phyloP scores from a whole-genome alignment of 83 land plant genomes.

The Diphasiastrum complanatum region DNA sequence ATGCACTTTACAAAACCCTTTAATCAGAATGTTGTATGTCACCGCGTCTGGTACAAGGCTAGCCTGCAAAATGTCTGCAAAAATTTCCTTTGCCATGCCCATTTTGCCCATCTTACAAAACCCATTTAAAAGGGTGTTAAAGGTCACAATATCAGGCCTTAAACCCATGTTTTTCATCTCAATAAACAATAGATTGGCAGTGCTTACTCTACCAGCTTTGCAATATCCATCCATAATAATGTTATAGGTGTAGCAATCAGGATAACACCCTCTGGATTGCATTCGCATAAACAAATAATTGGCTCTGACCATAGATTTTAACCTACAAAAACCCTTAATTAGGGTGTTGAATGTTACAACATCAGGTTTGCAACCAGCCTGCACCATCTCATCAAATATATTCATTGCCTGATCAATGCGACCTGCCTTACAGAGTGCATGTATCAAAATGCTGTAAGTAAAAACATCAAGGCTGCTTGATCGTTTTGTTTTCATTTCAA shows the following conservation, averaged over 20 bases:
- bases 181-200: slow-evolving; percentile 28
- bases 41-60: slow-evolving; percentile 30
- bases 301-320: background rate
- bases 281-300: background rate
- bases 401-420: too few relatives aligned
- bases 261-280: slow-evolving; percentile 13
- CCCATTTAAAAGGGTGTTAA: slow-evolving; percentile 47
- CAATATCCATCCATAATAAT: slow-evolving; percentile 44
- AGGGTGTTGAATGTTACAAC: background rate
- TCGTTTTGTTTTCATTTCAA: too few relatives aligned
- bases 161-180: slow-evolving; percentile 43
- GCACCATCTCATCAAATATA: too few relatives aligned
- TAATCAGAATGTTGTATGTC: slow-evolving; percentile 40
- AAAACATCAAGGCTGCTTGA: too few relatives aligned
- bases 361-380: too few relatives aligned
- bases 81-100: slow-evolving; percentile 33
- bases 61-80: slow-evolving; percentile 30
- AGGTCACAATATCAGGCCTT: slow-evolving; percentile 38
- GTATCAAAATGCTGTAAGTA: too few relatives aligned
- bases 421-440: too few relatives aligned
- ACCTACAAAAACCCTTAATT: slow-evolving; percentile 1
- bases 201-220: slow-evolving; percentile 26
- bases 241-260: slow-evolving; percentile 36
- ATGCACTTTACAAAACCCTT: slow-evolving; percentile 22
- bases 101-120: slow-evolving; percentile 34